Conservation (phyloP, 1,284 basidiomycete species). For the Cystobasidium slooffiae region DNA sequence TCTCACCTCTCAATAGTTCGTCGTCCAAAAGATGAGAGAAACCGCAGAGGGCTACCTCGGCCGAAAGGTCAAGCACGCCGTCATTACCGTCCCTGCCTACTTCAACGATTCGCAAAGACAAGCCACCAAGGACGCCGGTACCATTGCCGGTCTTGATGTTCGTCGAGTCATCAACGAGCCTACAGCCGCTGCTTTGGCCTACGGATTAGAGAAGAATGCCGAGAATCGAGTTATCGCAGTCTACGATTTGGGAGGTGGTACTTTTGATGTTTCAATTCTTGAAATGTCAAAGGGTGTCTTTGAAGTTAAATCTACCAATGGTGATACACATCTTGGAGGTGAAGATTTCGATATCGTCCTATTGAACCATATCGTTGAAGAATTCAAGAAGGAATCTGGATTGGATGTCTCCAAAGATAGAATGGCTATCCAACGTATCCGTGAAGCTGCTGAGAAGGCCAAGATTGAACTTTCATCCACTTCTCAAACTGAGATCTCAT, state of each 20-base stretch:
- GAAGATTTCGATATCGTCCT: conserved; percentile 96
- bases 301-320: conserved; percentile 98
- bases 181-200: conserved; percentile 94
- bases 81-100: conserved; percentile 95
- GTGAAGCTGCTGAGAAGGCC: conserved; percentile 98
- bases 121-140: conserved; percentile 96
- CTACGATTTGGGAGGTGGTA: conserved; percentile 93
- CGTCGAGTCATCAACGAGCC: conserved; percentile 99
- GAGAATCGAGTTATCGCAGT: conserved; percentile 91
- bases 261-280: conserved; percentile 96
- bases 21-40: conserved; percentile 92
- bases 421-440: conserved; percentile 99
- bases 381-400: conserved; percentile 93
- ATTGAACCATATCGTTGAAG: conserved; percentile 81
- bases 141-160: conserved; percentile 95
- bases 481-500: conserved; percentile 89
- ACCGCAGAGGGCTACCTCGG: conserved; percentile 91
- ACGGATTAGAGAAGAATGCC: conserved; percentile 78
- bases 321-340: conserved; percentile 97
- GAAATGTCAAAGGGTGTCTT: conserved; percentile 99
- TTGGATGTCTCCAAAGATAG: conserved; percentile 81
- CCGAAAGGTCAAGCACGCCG: conserved; percentile 87
- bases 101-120: conserved; percentile 99
- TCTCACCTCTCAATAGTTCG: conserved; percentile 15
- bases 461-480: conserved; percentile 97